Evolutionary conservation across 495 filamentous ascomycete species (phyloP).

Genomic region (Articulospora tetracladia): DNA sequence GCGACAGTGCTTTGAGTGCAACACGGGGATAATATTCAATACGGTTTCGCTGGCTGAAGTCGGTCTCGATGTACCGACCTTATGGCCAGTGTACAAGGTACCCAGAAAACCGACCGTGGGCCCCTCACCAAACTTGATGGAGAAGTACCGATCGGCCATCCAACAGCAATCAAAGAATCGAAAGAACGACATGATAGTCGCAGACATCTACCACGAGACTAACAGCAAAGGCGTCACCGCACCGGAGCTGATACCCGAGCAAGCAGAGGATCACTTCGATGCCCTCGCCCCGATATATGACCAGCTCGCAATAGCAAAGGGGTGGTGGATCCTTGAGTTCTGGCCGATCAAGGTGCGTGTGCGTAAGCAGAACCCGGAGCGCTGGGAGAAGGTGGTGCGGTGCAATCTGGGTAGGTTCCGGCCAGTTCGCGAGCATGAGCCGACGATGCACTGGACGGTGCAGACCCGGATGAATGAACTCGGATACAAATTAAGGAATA

Average conservation of each 20-base stretch:
- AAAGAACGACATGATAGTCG: not conserved
- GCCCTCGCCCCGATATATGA: constrained; percentile 29
- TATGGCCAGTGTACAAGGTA: constrained; percentile 28
- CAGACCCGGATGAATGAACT: constrained; percentile 24
- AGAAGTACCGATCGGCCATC: not conserved
- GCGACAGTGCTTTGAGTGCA: constrained; percentile 36
- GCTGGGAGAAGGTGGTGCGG: constrained; percentile 29
- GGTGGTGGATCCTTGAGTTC: constrained; percentile 38
- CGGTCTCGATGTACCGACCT: constrained; percentile 29
- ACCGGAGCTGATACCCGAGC: constrained; percentile 27
- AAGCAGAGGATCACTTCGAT: constrained; percentile 35
- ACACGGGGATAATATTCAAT: constrained; percentile 35
- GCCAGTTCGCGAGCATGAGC: constrained; percentile 25
- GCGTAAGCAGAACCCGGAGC: constrained; percentile 13
- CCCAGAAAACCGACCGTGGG: constrained; percentile 16
- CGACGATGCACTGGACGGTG: constrained; percentile 37
- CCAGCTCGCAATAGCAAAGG: constrained; percentile 23
- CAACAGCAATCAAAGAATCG: not conserved
- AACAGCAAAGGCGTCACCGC: not conserved
- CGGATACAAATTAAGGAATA: constrained; percentile 24
- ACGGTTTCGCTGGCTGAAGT: constrained; percentile 27
- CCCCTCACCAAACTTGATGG: constrained; percentile 26
- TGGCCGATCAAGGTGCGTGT: constrained; percentile 34
- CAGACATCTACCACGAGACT: not conserved
- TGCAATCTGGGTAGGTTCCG: constrained; percentile 31